Evolutionary conservation across 2,329 filamentous ascomycete species (phyloP), one percentile per base, ranked within the genome.

Genomic region (Alternaria triticina): DNA sequence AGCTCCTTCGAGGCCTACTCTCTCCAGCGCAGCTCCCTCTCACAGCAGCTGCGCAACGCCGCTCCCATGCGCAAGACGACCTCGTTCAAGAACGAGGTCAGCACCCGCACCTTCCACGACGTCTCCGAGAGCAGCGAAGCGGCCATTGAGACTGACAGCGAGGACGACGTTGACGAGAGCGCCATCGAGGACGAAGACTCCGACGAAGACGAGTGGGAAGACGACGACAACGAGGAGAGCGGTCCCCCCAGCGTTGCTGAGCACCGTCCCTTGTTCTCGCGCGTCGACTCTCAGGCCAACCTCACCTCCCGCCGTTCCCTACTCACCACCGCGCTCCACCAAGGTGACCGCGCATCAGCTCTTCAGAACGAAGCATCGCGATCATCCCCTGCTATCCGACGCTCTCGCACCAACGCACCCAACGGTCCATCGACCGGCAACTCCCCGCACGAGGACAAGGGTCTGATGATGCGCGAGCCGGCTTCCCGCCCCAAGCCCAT

Each of bases 251-350:
- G 92, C 77, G 86, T 94, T 55, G 92, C 96, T 65, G 91, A 96
- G 28, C 49, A 36, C 64, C 90, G 88, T 74, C 87, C 88, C 20
- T 85, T 93, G 72, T 99, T 99, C 86, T 90, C 94, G 79, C 91
- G 96, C 9, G 94, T 98, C 52, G 93, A 97, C 79, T 97, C 94
- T 44, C 90, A 90, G 78, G 89, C 90, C 8, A 93, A 97, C 75
- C 85, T 98, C 25, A 90, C 91, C 3, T 97, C 95, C 1, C 89
- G 92, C 52, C 90, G 91, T 54, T 98, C 95, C 3, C 87, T 98
- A 44, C 90, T 99, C 69, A 97, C 94, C 1, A 89, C 95, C 56
- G 91, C 95, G 86, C 89, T 99, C 77, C 91, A 92, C 71, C 90
- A 97, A 76, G 90, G 88, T 68, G 90, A 92, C 78, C 90, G 91